A percentile compares a stretch with the other conserved stretches of the same genome.
phyloP scores from a whole-genome alignment of 306 rosid genomes.

The Canavalia gladiata region DNA sequence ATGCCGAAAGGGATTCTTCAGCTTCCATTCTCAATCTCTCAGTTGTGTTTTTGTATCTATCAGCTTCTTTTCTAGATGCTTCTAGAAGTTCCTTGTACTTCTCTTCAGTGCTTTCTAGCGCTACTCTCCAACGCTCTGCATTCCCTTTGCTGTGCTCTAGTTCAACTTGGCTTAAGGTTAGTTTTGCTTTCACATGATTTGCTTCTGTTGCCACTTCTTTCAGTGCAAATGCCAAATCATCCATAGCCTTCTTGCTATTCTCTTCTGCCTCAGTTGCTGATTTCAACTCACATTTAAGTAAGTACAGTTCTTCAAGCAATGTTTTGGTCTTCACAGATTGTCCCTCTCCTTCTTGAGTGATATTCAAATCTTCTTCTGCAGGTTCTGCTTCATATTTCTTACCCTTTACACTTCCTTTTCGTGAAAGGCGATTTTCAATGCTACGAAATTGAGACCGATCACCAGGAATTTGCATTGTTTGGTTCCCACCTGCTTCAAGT shows the following conservation, averaged over 20 bases:
- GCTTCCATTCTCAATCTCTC: conserved; percentile 87
- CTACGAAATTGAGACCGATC: conserved; percentile 21
- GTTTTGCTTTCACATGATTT: conserved; percentile 61
- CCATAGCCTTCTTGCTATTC: conserved; percentile 83
- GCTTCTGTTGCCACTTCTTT: conserved; percentile 93
- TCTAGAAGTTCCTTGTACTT: conserved; percentile 58
- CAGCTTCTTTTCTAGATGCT: conserved; percentile 70
- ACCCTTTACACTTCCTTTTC: conserved; percentile 20
- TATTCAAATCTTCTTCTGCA: conserved; percentile 21
- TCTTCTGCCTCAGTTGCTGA: conserved; percentile 73
- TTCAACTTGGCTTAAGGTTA: conserved; percentile 61
- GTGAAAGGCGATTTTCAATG: background rate
- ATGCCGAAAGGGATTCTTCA: conserved; percentile 76
- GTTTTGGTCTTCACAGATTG: background rate
- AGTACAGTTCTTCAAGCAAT: conserved; percentile 52
- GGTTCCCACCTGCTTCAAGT: conserved; percentile 30
- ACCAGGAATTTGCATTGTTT: background rate
- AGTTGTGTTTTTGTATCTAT: conserved; percentile 61
- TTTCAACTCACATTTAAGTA: conserved; percentile 65
- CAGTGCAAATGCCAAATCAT: conserved; percentile 82
- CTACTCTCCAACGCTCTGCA: conserved; percentile 59
- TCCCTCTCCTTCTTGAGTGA: conserved; percentile 43
- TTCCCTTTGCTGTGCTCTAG: conserved; percentile 66
- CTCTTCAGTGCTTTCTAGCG: conserved; percentile 58
- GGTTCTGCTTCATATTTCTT: conserved; percentile 45